Evolutionary conservation across 352 stramenopile genomes (phyloP).

Genomic region (Pythium sp.): DNA sequence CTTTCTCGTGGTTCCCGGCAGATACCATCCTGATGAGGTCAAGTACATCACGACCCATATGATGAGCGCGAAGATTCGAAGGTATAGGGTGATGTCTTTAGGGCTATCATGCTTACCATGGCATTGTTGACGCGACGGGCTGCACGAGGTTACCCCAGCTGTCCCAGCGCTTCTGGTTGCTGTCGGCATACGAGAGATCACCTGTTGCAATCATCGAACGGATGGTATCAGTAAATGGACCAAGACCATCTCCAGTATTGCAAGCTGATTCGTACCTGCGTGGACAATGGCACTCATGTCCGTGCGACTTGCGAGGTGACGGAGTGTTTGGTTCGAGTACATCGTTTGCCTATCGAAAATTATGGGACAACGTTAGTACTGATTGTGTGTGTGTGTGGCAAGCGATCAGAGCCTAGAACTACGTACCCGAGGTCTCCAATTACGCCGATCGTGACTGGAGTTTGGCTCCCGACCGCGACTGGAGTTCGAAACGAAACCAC

Average conservation of each 20-base stretch:
- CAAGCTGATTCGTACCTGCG: slow-evolving; percentile 29
- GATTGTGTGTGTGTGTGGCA: not conserved
- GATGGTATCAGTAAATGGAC: not conserved
- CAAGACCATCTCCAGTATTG: not conserved
- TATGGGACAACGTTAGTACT: not conserved
- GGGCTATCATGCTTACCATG: slow-evolving; percentile 20
- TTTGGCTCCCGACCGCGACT: slow-evolving; percentile 38
- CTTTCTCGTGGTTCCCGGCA: slow-evolving; percentile 86
- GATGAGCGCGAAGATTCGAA: not conserved
- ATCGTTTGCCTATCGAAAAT: slow-evolving; percentile 63
- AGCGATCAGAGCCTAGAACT: not conserved
- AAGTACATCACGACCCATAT: slow-evolving; percentile 15
- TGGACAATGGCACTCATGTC: slow-evolving; percentile 66
- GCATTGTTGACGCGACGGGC: slow-evolving; percentile 61
- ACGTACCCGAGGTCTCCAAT: slow-evolving; percentile 87
- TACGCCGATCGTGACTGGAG: slow-evolving; percentile 74
- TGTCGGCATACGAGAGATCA: slow-evolving; percentile 90
- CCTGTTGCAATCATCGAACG: slow-evolving; percentile 20
- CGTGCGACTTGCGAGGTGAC: slow-evolving; percentile 44
- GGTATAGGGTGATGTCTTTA: not conserved
- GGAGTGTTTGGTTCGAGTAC: slow-evolving; percentile 84
- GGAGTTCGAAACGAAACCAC: slow-evolving; percentile 57
- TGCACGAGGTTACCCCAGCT: slow-evolving; percentile 86
- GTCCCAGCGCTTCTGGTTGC: slow-evolving; percentile 86
- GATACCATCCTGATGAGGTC: slow-evolving; percentile 56